phyloP scores from a whole-genome alignment of 345 rosid species.

The Aquilaria yunnanensis region DNA sequence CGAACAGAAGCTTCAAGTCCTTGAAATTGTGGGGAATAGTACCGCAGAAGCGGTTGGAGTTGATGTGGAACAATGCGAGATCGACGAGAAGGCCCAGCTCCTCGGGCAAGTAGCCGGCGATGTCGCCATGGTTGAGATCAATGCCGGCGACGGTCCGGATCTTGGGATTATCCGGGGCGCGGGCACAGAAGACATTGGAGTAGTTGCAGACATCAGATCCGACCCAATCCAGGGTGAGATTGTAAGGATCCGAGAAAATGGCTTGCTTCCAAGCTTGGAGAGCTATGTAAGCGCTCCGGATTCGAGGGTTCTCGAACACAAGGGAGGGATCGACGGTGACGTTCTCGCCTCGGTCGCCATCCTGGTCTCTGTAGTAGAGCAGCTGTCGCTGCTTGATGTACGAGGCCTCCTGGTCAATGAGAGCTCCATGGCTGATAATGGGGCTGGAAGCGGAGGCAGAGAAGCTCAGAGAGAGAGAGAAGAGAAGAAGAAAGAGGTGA shows the following conservation, averaged over 20 bases:
- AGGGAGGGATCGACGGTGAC: conserved; percentile 74
- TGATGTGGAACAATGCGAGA: conserved; percentile 83
- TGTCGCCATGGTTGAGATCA: conserved; percentile 82
- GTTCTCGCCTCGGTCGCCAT: conserved; percentile 76
- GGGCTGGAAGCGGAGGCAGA: conserved; percentile 23
- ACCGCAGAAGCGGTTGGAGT: conserved; percentile 77
- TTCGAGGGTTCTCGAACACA: conserved; percentile 50
- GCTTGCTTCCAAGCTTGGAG: conserved; percentile 89
- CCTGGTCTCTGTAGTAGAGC: conserved; percentile 81
- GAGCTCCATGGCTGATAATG: conserved; percentile 27
- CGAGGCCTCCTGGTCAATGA: conserved; percentile 50
- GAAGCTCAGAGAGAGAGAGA: conserved; percentile 17
- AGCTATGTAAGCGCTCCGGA: conserved; percentile 66
- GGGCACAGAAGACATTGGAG: conserved; percentile 57
- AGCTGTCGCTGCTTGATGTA: conserved; percentile 80
- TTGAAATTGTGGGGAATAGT: conserved; percentile 55
- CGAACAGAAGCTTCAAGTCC: conserved; percentile 48
- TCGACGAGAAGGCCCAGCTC: conserved; percentile 73
- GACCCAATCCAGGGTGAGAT: conserved; percentile 54
- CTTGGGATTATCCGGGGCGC: conserved; percentile 42
- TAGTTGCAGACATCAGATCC: conserved; percentile 67
- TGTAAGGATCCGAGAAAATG: conserved; percentile 72
- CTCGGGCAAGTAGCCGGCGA: conserved; percentile 74
- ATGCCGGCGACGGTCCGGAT: conserved; percentile 79
- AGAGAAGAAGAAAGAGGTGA: conserved; percentile 13